Evolutionary conservation across 768 basidiomycete genomes (phyloP).

Genomic region (Coprinellus aureogranulatus): DNA sequence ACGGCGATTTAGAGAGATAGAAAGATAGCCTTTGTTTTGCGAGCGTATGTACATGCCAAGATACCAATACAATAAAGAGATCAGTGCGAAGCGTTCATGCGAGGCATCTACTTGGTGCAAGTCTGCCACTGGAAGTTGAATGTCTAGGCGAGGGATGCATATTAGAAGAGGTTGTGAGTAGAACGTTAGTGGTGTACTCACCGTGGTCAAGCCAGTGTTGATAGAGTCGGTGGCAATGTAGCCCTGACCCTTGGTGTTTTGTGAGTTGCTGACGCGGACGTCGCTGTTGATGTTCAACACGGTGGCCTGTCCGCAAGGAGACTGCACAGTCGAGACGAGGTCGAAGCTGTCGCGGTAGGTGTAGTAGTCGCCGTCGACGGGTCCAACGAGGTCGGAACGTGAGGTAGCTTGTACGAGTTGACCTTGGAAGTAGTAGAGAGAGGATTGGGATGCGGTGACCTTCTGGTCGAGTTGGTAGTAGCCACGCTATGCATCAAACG

Average conservation of each 20-base stretch:
- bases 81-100: no score
- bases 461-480: conserved; percentile 20
- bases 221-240: background rate
- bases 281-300: conserved; percentile 4
- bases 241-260: background rate
- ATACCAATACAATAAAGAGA: no score
- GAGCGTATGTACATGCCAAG: no score
- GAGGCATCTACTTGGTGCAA: background rate
- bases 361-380: conserved; percentile 1
- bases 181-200: background rate
- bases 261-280: conserved; percentile 2
- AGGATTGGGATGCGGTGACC: conserved; percentile 16
- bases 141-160: background rate
- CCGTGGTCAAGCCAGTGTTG: background rate
- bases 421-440: conserved; percentile 23
- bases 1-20: no score
- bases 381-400: background rate
- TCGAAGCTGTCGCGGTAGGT: conserved; percentile 8
- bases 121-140: conserved; percentile 5
- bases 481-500: conserved; percentile 9
- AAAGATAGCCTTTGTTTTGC: no score
- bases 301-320: conserved; percentile 3
- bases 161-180: background rate
- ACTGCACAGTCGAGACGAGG: conserved; percentile 1
- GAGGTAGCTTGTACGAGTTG: conserved; percentile 12